Evolutionary conservation across 257 asterid species (phyloP).

Genomic region (Lavandula angustifolia): DNA sequence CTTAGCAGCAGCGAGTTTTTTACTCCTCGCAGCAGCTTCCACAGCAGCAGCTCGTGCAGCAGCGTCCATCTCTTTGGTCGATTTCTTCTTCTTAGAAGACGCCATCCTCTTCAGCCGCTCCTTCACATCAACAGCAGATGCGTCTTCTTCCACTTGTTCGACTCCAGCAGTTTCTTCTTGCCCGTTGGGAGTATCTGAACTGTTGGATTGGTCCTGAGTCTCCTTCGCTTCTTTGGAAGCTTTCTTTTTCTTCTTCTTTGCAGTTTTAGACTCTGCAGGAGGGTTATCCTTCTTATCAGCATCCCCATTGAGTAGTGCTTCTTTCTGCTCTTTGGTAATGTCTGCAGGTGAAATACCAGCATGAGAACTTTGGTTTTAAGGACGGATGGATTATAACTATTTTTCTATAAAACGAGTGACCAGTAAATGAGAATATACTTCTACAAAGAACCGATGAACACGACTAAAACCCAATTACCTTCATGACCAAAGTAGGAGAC

Average conservation of each 20-base stretch:
- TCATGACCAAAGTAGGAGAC: background rate
- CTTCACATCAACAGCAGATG: conserved; percentile 58
- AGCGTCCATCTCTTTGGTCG: conserved; percentile 75
- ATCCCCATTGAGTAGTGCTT: conserved; percentile 47
- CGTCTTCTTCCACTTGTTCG: conserved; percentile 49
- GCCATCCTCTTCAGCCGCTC: conserved; percentile 77
- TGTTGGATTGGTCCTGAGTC: conserved; percentile 52
- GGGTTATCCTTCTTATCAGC: conserved; percentile 51
- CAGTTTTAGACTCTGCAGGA: conserved; percentile 55
- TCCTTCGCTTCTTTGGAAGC: conserved; percentile 69
- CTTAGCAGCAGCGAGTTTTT: conserved; percentile 87
- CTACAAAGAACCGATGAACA: background rate
- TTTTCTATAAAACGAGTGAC: background rate
- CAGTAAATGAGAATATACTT: background rate
- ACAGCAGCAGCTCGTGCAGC: conserved; percentile 83
- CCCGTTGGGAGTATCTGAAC: conserved; percentile 47
- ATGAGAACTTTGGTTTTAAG: background rate
- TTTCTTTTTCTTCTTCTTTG: conserved; percentile 64
- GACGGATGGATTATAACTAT: background rate
- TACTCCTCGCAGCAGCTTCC: conserved; percentile 93
- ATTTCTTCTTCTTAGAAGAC: conserved; percentile 74
- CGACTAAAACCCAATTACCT: background rate
- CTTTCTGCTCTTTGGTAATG: conserved; percentile 50
- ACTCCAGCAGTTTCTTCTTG: conserved; percentile 39
- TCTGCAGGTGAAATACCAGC: conserved; percentile 36